Evolutionary conservation across 2,329 filamentous ascomycete species (phyloP).

Genomic region (Colletotrichum sojae): DNA sequence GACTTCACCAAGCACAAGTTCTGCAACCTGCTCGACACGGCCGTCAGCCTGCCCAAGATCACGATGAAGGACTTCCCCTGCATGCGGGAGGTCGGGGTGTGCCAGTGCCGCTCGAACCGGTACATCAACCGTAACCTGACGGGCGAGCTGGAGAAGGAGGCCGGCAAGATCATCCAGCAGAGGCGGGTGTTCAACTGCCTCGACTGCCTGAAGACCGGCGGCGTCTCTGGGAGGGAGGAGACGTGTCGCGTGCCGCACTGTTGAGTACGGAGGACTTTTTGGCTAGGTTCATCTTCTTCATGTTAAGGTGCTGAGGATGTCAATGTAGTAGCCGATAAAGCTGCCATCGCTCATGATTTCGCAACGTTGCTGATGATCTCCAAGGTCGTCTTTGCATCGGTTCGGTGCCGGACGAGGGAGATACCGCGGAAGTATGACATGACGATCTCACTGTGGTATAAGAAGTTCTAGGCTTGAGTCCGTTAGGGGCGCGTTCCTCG

Average conservation of each 20-base stretch:
- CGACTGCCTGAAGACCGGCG: conserved; percentile 37
- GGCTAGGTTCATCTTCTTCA: background rate
- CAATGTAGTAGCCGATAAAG: too few species aligned
- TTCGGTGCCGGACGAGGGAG: too few species aligned
- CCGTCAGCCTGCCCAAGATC: conserved; percentile 32
- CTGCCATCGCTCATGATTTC: too few species aligned
- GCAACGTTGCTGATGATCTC: too few species aligned
- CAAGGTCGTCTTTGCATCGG: too few species aligned
- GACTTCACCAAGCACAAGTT: conserved; percentile 40
- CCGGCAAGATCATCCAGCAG: conserved; percentile 31
- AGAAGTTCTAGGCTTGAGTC: too few species aligned
- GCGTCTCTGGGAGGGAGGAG: background rate
- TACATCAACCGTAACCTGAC: conserved; percentile 23
- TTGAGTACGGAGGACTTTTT: background rate
- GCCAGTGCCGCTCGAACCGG: conserved; percentile 31
- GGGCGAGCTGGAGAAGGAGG: conserved; percentile 26
- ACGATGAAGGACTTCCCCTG: conserved; percentile 27
- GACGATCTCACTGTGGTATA: too few species aligned
- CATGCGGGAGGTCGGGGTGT: conserved; percentile 14
- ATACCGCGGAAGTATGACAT: too few species aligned
- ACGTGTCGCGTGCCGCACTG: conserved; percentile 19
- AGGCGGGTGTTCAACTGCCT: conserved; percentile 39
- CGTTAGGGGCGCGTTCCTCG: too few species aligned
- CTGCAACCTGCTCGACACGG: conserved; percentile 33
- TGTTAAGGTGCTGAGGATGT: too few species aligned